Evolutionary conservation across 2,329 filamentous ascomycete species (phyloP), one percentile per base, ranked within the genome.

Genomic region (Fusarium metavorans): DNA sequence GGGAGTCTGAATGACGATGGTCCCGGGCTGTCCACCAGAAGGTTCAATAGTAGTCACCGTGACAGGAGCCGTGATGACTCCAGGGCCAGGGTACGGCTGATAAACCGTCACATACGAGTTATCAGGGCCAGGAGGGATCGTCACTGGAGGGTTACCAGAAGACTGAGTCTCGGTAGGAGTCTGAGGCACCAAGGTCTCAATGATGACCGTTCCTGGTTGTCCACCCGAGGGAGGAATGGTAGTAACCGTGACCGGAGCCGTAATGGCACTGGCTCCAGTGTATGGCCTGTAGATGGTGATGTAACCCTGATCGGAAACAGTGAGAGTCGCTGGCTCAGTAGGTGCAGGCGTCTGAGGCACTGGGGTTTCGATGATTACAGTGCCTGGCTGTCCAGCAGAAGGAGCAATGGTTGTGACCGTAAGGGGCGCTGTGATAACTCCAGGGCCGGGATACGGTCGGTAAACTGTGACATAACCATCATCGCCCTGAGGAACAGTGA

Each of bases 311-410:
- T 62, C 60, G 13, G 72, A 59, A 10, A 72, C 60, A 6, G 72
- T 75, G 7, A 73, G 62, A 6, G 61, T 30, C 3, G 48, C 54
- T 23, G 71, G 52, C 27, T 59, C 45, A 9, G 63, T 65, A 1
- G 54, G 45, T 3, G 41, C 64, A 16, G 32, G 18, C 11, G 25
- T 39, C 23, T 18, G 52, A 2, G 69, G 58, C 2, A 23, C 66
- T 41, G 72, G 72, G 14, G 72, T 74, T 41, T 74, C 65, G 5
- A 74, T 74, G 11, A 74, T 59, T 0, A 75, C 72, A 14, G 72
- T 74, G 6, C 72, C 72, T 11, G 72, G 72, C 32, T 74, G 72
- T 6, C 56, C 71, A 10, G 62, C 68, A 8, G 57, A 58, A 3
- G 72, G 71, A 7, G 64, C 50, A 30, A 74, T 61, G 1, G 68